phyloP scores from a whole-genome alignment of 208 protist species.

The Crithidia mellificae region DNA sequence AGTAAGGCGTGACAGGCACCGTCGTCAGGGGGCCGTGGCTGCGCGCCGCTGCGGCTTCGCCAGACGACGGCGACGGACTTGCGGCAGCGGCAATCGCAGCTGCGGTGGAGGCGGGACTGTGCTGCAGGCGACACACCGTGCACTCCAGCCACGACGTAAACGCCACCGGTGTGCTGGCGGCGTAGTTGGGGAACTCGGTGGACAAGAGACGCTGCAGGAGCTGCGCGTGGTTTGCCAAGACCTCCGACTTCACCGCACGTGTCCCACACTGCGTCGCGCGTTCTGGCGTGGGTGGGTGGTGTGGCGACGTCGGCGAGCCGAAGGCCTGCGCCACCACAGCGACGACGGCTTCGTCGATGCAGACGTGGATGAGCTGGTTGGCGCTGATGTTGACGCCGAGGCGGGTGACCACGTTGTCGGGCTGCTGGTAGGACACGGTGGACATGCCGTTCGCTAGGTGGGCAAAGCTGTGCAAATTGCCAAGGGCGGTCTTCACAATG shows the following conservation, averaged over 20 bases:
- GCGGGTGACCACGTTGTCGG: slow-evolving; percentile 38
- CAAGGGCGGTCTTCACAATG: slow-evolving; percentile 36
- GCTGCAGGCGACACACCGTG: slow-evolving; percentile 46
- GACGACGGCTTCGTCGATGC: slow-evolving; percentile 79
- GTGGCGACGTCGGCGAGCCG: slow-evolving; percentile 16
- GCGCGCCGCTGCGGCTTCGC: background rate
- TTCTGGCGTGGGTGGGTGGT: slow-evolving; percentile 15
- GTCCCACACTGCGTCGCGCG: slow-evolving; percentile 15
- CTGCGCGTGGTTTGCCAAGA: slow-evolving; percentile 48
- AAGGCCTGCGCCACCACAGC: slow-evolving; percentile 54
- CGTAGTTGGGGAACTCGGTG: slow-evolving; percentile 75
- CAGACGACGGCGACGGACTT: background rate
- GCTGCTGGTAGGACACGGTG: slow-evolving; percentile 30
- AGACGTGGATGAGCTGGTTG: slow-evolving; percentile 90
- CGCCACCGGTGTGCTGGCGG: slow-evolving; percentile 47
- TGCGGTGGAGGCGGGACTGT: background rate
- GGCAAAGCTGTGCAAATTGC: slow-evolving; percentile 52
- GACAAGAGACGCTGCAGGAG: slow-evolving; percentile 62
- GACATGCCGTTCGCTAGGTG: slow-evolving; percentile 27
- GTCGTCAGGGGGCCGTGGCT: slow-evolving; percentile 7
- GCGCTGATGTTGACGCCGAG: slow-evolving; percentile 73
- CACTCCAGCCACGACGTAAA: slow-evolving; percentile 72
- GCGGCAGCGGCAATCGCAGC: background rate
- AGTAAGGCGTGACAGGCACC: slow-evolving; percentile 43
- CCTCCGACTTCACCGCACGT: slow-evolving; percentile 32